Evolutionary conservation across 108 stramenopile species (phyloP), one percentile per base, ranked within the genome.

Genomic region (Cyclotella baltica): DNA sequence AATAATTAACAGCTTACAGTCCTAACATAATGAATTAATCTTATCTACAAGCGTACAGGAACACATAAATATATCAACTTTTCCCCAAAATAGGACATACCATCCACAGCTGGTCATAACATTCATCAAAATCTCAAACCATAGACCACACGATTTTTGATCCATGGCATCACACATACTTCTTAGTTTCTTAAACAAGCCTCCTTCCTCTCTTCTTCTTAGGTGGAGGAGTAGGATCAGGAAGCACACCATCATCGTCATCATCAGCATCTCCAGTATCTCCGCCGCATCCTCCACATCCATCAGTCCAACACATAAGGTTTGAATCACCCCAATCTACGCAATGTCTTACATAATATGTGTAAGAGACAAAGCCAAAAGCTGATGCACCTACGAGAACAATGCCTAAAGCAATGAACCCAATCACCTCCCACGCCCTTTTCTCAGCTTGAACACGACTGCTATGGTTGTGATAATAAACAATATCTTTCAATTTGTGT

Each of bases 261-360:
- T 62, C 61, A 20, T 62, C 61, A 62, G 31, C 61, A 34, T 36
- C 61, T 15, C 15, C 35, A 4, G 10, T 5, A 33, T 18, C 35
- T 3, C 35, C 33, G 10, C 31, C 5, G 10, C 61, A 62, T 15
- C 61, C 61, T 36, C 61, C 35, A n/a, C 61, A 62, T 15, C 61
- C 61, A n/a, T 62, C 61, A 20, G 30, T 36, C 61, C 61, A 62
- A 35, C 61, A 62, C 61, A 62, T 62, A 33, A 62, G 61, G 27
- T 18, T 36, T 13, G 61, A 62, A n/a, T 62, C 61, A 22, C 61
- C 61, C 61, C 61, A 62, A 11, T 62, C 61, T 25, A 62, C 61
- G 20, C 61, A 62, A 35, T 62, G 61, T 37, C 61, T 29, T 16
- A 62, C 61, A 11, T 62, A 62, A 35, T 62, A 62, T 10, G 61